Conservation (phyloP, 208 protist species). For the Vickermania ingenoplastis region DNA sequence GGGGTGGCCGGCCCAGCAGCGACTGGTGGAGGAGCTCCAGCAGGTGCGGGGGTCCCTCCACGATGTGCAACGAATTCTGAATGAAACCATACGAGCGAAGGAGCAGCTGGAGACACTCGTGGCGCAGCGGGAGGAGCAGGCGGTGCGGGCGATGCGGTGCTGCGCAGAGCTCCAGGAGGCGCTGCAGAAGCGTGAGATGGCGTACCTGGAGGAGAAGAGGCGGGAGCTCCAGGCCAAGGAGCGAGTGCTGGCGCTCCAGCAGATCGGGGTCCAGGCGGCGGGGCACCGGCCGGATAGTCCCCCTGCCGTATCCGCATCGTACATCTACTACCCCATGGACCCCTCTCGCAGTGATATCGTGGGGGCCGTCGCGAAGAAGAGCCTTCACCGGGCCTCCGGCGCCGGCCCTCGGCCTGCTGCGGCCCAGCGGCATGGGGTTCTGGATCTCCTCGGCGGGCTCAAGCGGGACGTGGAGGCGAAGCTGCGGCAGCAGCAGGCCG, state of each 20-base stretch:
- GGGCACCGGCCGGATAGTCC: background rate
- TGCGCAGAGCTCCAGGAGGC: background rate
- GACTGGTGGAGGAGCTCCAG: no score
- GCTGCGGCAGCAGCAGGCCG: conserved; percentile 17
- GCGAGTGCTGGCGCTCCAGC: background rate
- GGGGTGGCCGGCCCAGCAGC: no score
- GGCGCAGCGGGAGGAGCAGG: background rate
- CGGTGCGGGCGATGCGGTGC: background rate
- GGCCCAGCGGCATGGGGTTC: background rate
- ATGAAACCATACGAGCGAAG: no score
- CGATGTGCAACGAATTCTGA: no score
- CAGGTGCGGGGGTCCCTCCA: no score
- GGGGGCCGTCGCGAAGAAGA: no score
- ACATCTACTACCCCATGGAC: no score
- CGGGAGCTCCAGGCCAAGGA: background rate
- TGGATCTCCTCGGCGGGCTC: background rate
- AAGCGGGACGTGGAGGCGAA: conserved; percentile 19
- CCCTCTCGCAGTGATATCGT: no score
- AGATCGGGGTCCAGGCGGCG: background rate
- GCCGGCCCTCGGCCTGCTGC: background rate
- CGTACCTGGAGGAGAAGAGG: background rate
- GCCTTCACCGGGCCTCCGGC: background rate
- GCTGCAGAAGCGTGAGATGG: background rate
- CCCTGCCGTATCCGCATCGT: no score
- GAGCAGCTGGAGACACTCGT: background rate